Base-by-base conservation (phyloP, 2,329 filamentous ascomycete species). In the Rugonectria rugulosa region DNA sequence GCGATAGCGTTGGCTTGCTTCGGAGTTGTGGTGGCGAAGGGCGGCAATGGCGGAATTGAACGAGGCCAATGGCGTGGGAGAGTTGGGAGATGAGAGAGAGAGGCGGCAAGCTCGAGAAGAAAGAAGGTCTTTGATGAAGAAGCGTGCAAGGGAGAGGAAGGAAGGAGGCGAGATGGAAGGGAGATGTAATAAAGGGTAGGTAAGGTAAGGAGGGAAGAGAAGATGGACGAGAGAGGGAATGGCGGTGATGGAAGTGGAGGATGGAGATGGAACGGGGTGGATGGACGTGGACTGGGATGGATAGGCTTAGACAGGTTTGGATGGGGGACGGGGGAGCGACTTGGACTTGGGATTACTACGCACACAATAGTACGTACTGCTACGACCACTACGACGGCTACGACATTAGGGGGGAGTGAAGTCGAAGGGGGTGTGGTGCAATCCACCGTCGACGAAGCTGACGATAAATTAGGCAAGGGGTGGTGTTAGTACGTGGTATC, bases 191-290 rank as follows among this genome's bases (percentile, higher is more conserved):
- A 70, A 69, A 69, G 66, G 66, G 61, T 59, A 67, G 65, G 68
- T 65, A 68, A 57, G 61, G 65, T 69, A 66, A 67, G 65, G 66
- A 63, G 65, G 57, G 66, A 68, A 65, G 64, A 71, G 62, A 63
- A 69, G 63, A 38, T n/a, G 11, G 24, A 27, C 24, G 24, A 32
- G 29, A 68, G 62, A 69, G 64, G 60, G 65, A 70, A 66, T 69
- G 68, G 68, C 68, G 68, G 69, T 67, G 62, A 67, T 60, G 64
- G 59, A 61, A 55, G 53, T 57, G 57, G 58, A 67, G 62, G 60
- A 57, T 71, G 71, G 70, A 71, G 71, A 72, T 73, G 68, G 63
- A 69, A 68, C 65, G 49, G 62, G 57, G 65, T 70, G 64, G 70
- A 72, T 67, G 59, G 62, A 62, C 61, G 65, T 71, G 60, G 70